Evolutionary conservation across 1,284 basidiomycete species (phyloP).

Genomic region (Cutaneotrichosporon cyanovorans): DNA sequence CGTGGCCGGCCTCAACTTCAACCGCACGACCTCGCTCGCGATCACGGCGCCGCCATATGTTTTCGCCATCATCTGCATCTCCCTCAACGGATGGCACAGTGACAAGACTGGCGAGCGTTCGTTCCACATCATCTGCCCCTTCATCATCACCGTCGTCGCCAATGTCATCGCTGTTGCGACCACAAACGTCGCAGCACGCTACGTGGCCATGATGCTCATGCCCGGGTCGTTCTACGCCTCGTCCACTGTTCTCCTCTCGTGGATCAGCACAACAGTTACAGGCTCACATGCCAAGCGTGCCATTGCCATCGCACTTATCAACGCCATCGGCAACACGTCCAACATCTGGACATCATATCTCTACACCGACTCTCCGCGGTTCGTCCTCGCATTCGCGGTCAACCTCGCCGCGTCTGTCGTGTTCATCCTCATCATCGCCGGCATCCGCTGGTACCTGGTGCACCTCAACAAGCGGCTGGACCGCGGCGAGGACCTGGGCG

Average conservation of each 20-base stretch:
- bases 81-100: constrained; percentile 36
- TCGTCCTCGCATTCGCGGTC: constrained; percentile 36
- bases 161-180: constrained; percentile 60
- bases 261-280: constrained; percentile 40
- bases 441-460: constrained; percentile 32
- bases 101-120: constrained; percentile 36
- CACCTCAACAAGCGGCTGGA: constrained; percentile 40
- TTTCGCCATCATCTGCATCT: constrained; percentile 32
- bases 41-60: constrained; percentile 42
- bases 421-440: constrained; percentile 27
- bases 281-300: constrained; percentile 45
- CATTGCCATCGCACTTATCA: constrained; percentile 43
- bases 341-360: constrained; percentile 46
- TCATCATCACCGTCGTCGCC: constrained; percentile 56
- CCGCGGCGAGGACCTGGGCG: constrained; percentile 30
- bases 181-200: constrained; percentile 36
- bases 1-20: constrained; percentile 37
- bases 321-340: constrained; percentile 42
- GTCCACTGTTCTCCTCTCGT: constrained; percentile 40
- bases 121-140: constrained; percentile 13
- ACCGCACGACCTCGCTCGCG: constrained; percentile 38
- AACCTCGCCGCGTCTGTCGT: constrained; percentile 39
- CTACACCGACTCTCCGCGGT: constrained; percentile 33
- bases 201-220: constrained; percentile 35
- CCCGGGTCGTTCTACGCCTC: constrained; percentile 37